Base-by-base conservation (phyloP, 768 basidiomycete genomes). In the Suillus clintonianus region DNA sequence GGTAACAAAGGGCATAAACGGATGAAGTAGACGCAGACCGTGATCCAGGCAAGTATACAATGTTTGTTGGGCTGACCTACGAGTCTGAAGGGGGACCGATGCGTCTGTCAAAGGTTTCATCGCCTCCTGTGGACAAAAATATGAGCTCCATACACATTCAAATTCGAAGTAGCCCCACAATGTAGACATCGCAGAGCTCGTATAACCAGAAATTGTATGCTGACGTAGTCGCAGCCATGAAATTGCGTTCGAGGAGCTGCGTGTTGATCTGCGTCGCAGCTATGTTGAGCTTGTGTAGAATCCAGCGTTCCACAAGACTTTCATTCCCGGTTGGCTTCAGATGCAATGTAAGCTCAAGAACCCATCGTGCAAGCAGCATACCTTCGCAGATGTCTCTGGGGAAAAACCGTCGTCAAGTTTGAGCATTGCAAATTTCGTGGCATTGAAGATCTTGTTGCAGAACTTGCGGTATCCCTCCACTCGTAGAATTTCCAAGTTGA, bases 401-500 rank as follows among this genome's bases (percentile, higher is more conserved):
- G 90, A 86, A 69, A 97, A 99, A 47, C 82, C 77, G 45, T 87
- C 87, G 62, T 95, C 95, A 37, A 99, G 82, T 80, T 97, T 97
- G 76, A 98, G 87, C 91, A 99, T 95, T n/a, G 96, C 97, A 70
- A 99, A 99, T 77, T 96, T 96, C 55, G 95, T 98, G 1, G 97
- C 97, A 73, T 99, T 99, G 85, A 97, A 99, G 32, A 99, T 88
- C 82, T 99, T 99, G 82, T 99, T 99, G 82, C 97, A 99, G 82
- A 99, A 99, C 78, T 99, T 99, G 77, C 97, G 89, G 77, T 99
- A 99, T 2, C 96, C 97, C 78, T 99, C 96, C 37, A 99, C 95
- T 59, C 95, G 89, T 66, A 94, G 78, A 68, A 99, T 95, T 73
- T 99, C 95, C 65, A 99, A 81, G 75, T 98, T 97, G 80, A 99